These are phyloP conservation scores for Alternaria hordeiaustralica DNA, from an alignment of 2,329 filamentous ascomycete genomes.

Conservation along the genomic window DNA sequence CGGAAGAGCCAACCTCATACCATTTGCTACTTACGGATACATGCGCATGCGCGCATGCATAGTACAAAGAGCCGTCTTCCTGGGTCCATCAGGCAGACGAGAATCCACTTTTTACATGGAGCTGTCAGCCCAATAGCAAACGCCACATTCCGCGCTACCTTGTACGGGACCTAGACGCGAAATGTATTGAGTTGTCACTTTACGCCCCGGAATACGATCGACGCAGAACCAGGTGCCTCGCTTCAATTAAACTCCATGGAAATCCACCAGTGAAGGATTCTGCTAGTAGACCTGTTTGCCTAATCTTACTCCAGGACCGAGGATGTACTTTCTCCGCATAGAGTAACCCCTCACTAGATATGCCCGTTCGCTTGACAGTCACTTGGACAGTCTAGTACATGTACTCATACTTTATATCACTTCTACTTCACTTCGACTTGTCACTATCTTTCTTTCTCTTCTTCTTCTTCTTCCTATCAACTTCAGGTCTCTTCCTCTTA, in stretches of 20 bases:
- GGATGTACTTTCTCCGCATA: conserved; percentile 9
- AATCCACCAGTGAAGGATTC: background rate
- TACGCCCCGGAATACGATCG: background rate
- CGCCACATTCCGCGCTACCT: background rate
- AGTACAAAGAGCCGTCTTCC: background rate
- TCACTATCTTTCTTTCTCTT: background rate
- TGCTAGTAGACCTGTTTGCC: background rate
- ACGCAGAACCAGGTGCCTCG: background rate
- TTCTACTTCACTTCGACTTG: background rate
- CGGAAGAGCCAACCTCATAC: background rate
- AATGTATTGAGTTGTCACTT: background rate
- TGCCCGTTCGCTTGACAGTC: background rate
- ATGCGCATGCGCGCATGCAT: background rate
- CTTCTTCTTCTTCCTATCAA: background rate
- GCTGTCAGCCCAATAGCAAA: background rate
- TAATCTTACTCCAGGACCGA: conserved; percentile 7
- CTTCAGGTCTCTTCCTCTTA: background rate
- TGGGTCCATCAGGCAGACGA: background rate
- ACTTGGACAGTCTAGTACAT: background rate
- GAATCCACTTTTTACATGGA: background rate
- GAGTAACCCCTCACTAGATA: background rate
- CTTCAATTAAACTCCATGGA: background rate
- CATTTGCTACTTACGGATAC: conserved; percentile 5
- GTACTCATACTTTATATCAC: too few relatives aligned
- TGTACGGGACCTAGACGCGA: background rate